These are phyloP conservation scores for Saccharomycopsis phalli DNA, from an alignment of 1,139 yeast species.

Conservation along the genomic window DNA sequence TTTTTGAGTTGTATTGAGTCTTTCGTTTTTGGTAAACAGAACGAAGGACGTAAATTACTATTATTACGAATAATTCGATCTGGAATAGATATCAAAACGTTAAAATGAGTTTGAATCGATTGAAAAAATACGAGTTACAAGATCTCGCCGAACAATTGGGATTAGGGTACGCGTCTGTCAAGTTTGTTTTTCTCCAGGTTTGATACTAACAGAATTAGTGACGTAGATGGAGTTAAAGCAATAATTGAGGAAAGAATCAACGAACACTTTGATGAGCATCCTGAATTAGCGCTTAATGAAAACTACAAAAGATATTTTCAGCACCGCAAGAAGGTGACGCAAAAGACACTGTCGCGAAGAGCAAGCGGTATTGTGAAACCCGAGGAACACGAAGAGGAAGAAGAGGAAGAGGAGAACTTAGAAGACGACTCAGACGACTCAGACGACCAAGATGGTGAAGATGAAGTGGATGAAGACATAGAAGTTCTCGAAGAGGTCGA, in stretches of 20 bases:
- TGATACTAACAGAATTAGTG: constrained; percentile 19
- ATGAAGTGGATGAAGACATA: constrained; percentile 18
- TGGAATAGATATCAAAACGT: too few species aligned
- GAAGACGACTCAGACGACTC: constrained; percentile 2
- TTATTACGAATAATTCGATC: too few species aligned
- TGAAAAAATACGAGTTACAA: constrained; percentile 31
- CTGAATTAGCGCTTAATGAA: constrained; percentile 25
- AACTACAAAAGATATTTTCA: constrained; percentile 24
- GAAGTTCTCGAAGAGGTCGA: constrained; percentile 20
- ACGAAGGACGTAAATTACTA: too few species aligned
- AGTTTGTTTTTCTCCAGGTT: constrained; percentile 1
- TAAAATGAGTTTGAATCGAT: constrained; percentile 27
- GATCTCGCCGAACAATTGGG: constrained; percentile 29
- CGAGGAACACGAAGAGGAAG: constrained; percentile 4
- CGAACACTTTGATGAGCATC: constrained; percentile 25
- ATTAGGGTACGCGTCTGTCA: constrained; percentile 25
- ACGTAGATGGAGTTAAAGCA: constrained; percentile 25
- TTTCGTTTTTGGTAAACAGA: too few species aligned
- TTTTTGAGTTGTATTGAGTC: too few species aligned
- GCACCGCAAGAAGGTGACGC: constrained; percentile 24
- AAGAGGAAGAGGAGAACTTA: constrained; percentile 1
- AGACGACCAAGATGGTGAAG: constrained; percentile 17
- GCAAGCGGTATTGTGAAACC: not conserved
- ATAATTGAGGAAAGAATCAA: constrained; percentile 25
- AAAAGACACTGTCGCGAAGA: constrained; percentile 1